Conservation (phyloP, 306 rosid genomes). For the Cicer arietinum region DNA sequence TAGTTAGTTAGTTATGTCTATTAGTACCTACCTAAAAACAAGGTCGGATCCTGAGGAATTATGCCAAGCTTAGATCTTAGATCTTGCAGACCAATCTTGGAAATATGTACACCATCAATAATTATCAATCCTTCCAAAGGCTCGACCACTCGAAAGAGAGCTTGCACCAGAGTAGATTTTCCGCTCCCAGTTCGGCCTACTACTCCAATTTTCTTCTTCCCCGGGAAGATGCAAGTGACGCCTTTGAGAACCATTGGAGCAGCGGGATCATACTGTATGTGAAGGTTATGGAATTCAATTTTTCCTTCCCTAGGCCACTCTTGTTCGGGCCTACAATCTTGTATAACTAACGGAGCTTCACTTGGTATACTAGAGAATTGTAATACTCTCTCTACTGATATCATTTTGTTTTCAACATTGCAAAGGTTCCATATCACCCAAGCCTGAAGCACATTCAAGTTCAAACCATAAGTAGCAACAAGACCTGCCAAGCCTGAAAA, state of each 20-base stretch:
- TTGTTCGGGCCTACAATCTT: conserved; percentile 62
- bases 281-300: conserved; percentile 64
- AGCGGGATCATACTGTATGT: conserved; percentile 65
- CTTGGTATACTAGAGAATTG: conserved; percentile 70
- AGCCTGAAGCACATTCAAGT: conserved; percentile 79
- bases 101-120: conserved; percentile 66
- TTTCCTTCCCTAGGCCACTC: conserved; percentile 82
- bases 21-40: conserved; percentile 52
- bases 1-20: no score
- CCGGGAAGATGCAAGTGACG: conserved; percentile 71
- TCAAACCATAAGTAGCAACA: conserved; percentile 82
- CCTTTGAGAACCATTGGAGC: conserved; percentile 83
- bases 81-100: conserved; percentile 74
- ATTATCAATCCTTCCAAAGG: conserved; percentile 65
- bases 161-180: conserved; percentile 82
- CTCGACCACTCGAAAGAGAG: conserved; percentile 79
- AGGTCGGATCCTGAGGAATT: conserved; percentile 81
- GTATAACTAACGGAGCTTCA: conserved; percentile 69
- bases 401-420: conserved; percentile 93
- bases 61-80: conserved; percentile 77
- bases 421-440: conserved; percentile 95
- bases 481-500: conserved; percentile 83
- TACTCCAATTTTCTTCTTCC: conserved; percentile 68
- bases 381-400: conserved; percentile 84
- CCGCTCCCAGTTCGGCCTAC: conserved; percentile 94